Base-by-base conservation (phyloP, 768 basidiomycete species). In the Trametes gibbosa region DNA sequence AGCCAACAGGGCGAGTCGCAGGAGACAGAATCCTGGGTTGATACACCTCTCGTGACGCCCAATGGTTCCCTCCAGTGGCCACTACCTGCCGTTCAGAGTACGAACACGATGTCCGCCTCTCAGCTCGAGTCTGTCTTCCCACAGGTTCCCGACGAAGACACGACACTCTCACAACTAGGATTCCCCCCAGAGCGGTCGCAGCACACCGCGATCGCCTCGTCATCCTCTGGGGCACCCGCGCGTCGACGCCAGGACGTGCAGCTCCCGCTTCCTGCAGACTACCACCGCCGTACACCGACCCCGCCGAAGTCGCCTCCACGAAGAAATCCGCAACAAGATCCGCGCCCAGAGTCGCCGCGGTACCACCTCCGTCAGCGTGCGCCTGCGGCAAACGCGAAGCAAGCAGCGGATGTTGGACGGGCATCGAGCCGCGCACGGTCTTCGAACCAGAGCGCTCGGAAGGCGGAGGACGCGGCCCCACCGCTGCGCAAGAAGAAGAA, bases 21-120 rank as follows among this genome's bases (percentile, higher is more conserved):
- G 65, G 78, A 77, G 27, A 74, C 77, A 2, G 79, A 81, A 19
- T 68, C 70, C 7, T 78, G 75, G 53, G 70, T 84, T 54, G 73
- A 77, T 43, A 83, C 85, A 0, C 84, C 86, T 12, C 54, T 79
- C 29, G 74, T 80, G 32, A 83, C 84, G 8, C 83, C 84, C 3
- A 80, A 81, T 53, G 81, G 82, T 35, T 83, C 83, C n/a, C 66
- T 79, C 14, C 75, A 76, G 53, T 81, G 77, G 76, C 69, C 69
- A 29, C 37, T 39, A 14, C 37, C 37, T 14, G 39, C 47, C 24
- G 61, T 73, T 27, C 55, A 65, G 21, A 69, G 75, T 59, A 68
- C 66, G 10, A 74, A 69, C 61, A 66, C 68, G 37, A 57, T 74
- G 2, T 71, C 78, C 29, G 54, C 71, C 10, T 77, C 78, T 5